Evolutionary conservation across 805 yeast genomes (phyloP).

Genomic region (Ogataea siamensis): DNA sequence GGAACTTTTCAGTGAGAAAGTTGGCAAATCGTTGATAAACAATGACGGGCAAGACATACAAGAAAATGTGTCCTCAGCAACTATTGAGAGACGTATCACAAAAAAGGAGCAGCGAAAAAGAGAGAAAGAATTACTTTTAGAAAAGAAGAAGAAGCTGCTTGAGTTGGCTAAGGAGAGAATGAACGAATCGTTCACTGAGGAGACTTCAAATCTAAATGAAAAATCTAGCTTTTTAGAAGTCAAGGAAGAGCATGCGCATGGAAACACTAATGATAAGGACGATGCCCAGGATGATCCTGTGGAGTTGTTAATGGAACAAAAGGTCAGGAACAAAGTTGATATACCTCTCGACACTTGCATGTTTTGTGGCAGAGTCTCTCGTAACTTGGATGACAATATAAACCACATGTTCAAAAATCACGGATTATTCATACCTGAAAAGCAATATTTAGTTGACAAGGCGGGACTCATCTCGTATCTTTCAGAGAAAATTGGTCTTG

Average conservation of each 20-base stretch:
- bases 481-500: slow-evolving; percentile 78
- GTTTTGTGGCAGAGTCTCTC: slow-evolving; percentile 43
- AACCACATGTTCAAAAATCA: slow-evolving; percentile 76
- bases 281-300: slow-evolving; percentile 34
- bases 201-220: too few species aligned
- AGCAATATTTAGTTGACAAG: slow-evolving; percentile 60
- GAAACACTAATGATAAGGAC: too few species aligned
- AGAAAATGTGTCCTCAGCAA: slow-evolving; percentile 23
- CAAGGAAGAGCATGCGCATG: too few species aligned
- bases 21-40: slow-evolving; percentile 18
- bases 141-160: slow-evolving; percentile 46
- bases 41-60: slow-evolving; percentile 28
- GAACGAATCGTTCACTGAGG: slow-evolving; percentile 19
- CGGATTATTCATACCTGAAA: slow-evolving; percentile 88
- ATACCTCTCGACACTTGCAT: slow-evolving; percentile 50
- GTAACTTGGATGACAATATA: slow-evolving; percentile 43
- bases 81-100: slow-evolving; percentile 32
- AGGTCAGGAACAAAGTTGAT: slow-evolving; percentile 44
- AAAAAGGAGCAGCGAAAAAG: slow-evolving; percentile 51
- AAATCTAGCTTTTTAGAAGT: too few species aligned
- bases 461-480: slow-evolving; percentile 73
- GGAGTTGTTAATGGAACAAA: slow-evolving; percentile 39
- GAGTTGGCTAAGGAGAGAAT: slow-evolving; percentile 45
- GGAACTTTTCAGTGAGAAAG: slow-evolving; percentile 30
- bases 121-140: slow-evolving; percentile 48